Evolutionary conservation across 192 early-diverging fungal genomes (phyloP).

Genomic region (Coemansia sp.): DNA sequence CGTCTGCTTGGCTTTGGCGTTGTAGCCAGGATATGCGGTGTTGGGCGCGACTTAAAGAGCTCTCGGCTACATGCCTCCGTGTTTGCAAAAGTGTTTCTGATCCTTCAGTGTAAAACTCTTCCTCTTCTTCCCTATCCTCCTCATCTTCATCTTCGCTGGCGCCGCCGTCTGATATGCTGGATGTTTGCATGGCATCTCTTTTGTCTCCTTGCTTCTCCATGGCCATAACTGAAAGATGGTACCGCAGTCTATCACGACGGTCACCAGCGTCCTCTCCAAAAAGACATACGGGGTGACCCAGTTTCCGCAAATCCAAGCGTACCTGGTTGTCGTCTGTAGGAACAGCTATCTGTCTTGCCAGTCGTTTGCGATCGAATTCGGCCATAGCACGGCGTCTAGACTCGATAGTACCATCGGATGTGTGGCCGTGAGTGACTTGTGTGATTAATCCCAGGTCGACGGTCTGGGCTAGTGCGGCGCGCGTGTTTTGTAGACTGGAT

Average conservation of each 20-base stretch:
- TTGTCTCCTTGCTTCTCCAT: constrained; percentile 8
- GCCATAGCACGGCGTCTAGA: constrained; percentile 49
- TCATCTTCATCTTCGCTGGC: constrained; percentile 54
- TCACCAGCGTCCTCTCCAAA: constrained; percentile 94
- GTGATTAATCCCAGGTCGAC: constrained; percentile 31
- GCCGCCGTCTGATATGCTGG: too few relatives aligned
- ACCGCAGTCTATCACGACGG: constrained; percentile 75
- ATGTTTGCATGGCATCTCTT: constrained; percentile 11
- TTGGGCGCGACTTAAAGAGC: constrained; percentile 69
- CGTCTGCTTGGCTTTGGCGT: constrained; percentile 51
- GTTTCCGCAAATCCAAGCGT: constrained; percentile 65
- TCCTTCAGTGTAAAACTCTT: constrained; percentile 84
- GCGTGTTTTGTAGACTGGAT: background rate
- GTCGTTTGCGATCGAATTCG: constrained; percentile 71
- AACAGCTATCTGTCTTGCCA: constrained; percentile 76
- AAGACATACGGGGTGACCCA: constrained; percentile 81
- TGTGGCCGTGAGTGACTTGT: constrained; percentile 16
- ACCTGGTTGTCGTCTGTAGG: constrained; percentile 89
- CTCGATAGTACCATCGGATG: constrained; percentile 22
- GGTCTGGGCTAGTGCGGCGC: background rate
- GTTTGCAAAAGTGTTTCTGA: constrained; percentile 63
- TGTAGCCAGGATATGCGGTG: constrained; percentile 59
- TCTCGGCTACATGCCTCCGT: constrained; percentile 64
- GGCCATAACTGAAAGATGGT: constrained; percentile 60
- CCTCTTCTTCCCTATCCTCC: constrained; percentile 54